Evolutionary conservation across 495 filamentous ascomycete genomes (phyloP).

Genomic region (Aspergillus affinis): DNA sequence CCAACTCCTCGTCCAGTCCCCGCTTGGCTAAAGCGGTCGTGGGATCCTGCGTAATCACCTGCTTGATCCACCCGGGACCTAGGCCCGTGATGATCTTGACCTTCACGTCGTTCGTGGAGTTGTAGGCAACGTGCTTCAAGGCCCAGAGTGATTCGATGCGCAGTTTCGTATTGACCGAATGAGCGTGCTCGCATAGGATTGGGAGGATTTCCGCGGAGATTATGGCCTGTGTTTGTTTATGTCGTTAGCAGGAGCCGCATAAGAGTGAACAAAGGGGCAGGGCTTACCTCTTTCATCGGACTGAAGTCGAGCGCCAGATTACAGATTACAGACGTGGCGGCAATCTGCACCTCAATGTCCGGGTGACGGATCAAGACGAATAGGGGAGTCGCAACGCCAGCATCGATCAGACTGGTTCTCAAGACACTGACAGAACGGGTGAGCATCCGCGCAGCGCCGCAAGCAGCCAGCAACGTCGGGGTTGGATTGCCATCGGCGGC

Average conservation of each 20-base stretch:
- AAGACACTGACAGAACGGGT: conserved; percentile 81
- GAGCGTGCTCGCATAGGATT: conserved; percentile 79
- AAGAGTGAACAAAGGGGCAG: not conserved
- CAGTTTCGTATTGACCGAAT: conserved; percentile 68
- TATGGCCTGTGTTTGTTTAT: conserved; percentile 55
- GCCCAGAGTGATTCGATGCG: conserved; percentile 87
- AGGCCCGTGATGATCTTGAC: conserved; percentile 74
- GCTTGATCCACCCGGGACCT: conserved; percentile 74
- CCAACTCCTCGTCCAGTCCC: conserved; percentile 40
- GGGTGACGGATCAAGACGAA: conserved; percentile 72
- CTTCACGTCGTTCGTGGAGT: conserved; percentile 66
- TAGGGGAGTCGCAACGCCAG: conserved; percentile 76
- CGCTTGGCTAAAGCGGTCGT: conserved; percentile 32
- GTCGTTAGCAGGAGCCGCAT: not conserved
- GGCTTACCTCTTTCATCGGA: conserved; percentile 80
- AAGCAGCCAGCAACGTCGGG: conserved; percentile 80
- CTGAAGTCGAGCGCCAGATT: conserved; percentile 86
- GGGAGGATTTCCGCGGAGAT: conserved; percentile 73
- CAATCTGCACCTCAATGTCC: conserved; percentile 79
- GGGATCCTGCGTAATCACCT: conserved; percentile 59
- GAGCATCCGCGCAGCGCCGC: conserved; percentile 71
- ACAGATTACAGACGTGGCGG: conserved; percentile 75
- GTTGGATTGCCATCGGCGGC: conserved; percentile 49
- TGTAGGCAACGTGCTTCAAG: conserved; percentile 79
- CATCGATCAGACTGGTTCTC: conserved; percentile 82